phyloP scores from a whole-genome alignment of 2,329 filamentous ascomycete genomes.

The Colletotrichum sp. region DNA sequence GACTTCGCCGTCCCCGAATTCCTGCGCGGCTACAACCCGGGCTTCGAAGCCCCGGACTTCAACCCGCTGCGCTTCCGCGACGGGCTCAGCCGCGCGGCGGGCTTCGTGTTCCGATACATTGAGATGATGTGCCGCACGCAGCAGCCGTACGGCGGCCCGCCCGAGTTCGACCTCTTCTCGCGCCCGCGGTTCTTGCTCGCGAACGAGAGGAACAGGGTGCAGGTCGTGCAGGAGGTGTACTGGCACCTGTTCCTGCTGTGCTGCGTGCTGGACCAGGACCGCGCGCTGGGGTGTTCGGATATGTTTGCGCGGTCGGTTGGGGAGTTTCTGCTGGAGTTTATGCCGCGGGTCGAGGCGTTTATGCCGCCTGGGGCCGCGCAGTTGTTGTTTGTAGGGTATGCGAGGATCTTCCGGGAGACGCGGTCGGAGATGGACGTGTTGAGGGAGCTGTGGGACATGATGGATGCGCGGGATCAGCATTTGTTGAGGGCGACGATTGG shows the following conservation, averaged over 20 bases:
- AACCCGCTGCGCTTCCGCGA: background rate
- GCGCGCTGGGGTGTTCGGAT: constrained; percentile 31
- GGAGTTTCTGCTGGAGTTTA: constrained; percentile 27
- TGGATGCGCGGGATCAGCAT: constrained; percentile 5
- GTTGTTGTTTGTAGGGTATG: constrained; percentile 12
- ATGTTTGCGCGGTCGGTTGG: constrained; percentile 27
- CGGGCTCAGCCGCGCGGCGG: background rate
- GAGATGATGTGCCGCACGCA: background rate
- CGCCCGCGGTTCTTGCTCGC: constrained; percentile 7
- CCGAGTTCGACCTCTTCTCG: background rate
- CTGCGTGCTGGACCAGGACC: constrained; percentile 30
- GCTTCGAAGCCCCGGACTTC: background rate
- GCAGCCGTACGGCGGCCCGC: background rate
- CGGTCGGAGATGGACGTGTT: constrained; percentile 1
- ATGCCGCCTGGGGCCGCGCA: constrained; percentile 1
- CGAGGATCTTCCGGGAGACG: constrained; percentile 17
- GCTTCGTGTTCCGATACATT: constrained; percentile 14
- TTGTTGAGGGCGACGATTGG: background rate
- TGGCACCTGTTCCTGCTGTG: constrained; percentile 26
- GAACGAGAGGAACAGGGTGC: background rate
- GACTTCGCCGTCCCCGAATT: constrained; percentile 12
- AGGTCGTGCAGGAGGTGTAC: constrained; percentile 9
- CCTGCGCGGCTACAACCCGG: constrained; percentile 3
- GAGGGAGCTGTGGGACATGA: constrained; percentile 14
- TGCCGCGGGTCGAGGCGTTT: constrained; percentile 17